These are phyloP conservation scores for Paraglomus occultum DNA, from an alignment of 192 early-diverging fungal genomes.

Conservation along the genomic window DNA sequence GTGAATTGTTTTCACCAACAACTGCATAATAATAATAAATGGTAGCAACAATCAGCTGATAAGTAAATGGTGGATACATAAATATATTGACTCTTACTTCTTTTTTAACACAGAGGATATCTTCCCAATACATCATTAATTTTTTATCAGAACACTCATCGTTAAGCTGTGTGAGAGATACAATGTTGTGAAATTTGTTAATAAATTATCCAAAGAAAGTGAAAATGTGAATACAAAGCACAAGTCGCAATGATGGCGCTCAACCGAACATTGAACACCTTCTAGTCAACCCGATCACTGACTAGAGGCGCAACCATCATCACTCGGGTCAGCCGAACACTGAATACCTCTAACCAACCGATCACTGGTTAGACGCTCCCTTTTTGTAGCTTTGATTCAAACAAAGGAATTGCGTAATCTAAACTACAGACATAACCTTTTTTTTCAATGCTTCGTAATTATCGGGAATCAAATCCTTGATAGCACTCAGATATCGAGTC, in stretches of 20 bases:
- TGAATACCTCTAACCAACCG: slow-evolving; percentile 17
- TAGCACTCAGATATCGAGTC: slow-evolving; percentile 2
- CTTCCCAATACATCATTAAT: too few relatives aligned
- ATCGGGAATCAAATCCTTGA: slow-evolving; percentile 7
- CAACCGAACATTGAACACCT: slow-evolving; percentile 6
- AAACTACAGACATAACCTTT: slow-evolving; percentile 18
- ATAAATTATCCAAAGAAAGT: background rate
- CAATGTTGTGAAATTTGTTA: too few relatives aligned
- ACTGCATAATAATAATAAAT: too few relatives aligned
- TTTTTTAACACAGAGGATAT: too few relatives aligned
- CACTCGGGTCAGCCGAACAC: slow-evolving; percentile 25
- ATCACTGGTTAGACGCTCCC: slow-evolving; percentile 16
- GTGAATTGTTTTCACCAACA: too few relatives aligned
- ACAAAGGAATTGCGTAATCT: background rate
- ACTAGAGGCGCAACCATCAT: slow-evolving; percentile 21
- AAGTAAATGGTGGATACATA: too few relatives aligned
- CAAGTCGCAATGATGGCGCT: slow-evolving; percentile 23
- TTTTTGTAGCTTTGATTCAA: background rate
- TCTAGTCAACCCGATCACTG: slow-evolving; percentile 16
- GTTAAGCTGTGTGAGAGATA: too few relatives aligned
- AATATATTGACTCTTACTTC: too few relatives aligned
- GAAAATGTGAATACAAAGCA: background rate
- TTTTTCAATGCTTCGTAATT: slow-evolving; percentile 14
- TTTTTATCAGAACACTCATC: too few relatives aligned
- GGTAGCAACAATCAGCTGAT: too few relatives aligned